Evolutionary conservation across 495 filamentous ascomycete genomes (phyloP), one percentile per base, ranked within the genome.

Genomic region (Penicillium coprophilum): DNA sequence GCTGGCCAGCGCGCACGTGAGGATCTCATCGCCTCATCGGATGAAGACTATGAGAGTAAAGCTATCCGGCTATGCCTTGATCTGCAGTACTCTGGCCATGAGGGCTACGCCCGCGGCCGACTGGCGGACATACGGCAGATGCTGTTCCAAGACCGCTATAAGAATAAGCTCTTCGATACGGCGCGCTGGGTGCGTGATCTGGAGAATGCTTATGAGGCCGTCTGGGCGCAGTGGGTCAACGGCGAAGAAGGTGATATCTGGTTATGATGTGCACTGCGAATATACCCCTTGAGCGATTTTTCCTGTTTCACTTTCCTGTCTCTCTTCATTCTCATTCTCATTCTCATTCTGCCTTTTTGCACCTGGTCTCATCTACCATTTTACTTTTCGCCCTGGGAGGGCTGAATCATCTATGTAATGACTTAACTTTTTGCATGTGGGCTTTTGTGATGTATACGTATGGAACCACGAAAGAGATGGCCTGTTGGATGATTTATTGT

Each of bases 171-270:
- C 36, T 99, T 97, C 70, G 88, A 99, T 72, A 99, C 94, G 21
- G 79, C 76, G 59, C 82, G 95, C 57, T 99, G 94, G 94, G 94
- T 99, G 40, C 76, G 79, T 38, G 92, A 97, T 77, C 68, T 99
- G 55, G 94, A 99, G 75, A 79, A 83, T 56, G 92, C 91, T 19
- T 97, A 97, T 66, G 85, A 87, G 55, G 82, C 86, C 65, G 92
- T 91, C 10, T 99, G 94, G 94, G 78, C 80, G 59, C 79, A 82
- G 64, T 97, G 92, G 92, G 95, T 90, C 31, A 80, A 76, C 31
- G 91, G 89, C 31, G 86, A 89, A 76, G 89, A 91, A 31, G 91
- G 94, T 45, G 94, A 99, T 80, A 94, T 99, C 56, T 93, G 81
- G 82, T 73, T 79, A 73, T 79, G 72, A 76, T 71, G 59, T 66